Base-by-base conservation (phyloP, 1,284 basidiomycete species). In the Fomitopsis schrenkii region DNA sequence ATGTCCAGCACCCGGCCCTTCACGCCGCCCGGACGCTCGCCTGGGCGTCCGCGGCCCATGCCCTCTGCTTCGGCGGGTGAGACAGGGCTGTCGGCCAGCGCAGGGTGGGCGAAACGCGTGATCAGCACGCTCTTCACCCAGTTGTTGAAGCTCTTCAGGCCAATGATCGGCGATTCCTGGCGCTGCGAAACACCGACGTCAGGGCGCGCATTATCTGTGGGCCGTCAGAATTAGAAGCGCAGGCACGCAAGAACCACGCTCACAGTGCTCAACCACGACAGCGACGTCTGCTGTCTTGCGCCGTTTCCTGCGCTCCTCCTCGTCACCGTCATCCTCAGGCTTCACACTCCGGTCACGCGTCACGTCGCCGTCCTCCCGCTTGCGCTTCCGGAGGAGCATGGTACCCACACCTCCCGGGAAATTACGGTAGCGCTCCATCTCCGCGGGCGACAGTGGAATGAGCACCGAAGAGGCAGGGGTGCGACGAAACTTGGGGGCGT, bases 91-190 rank as follows among this genome's bases (percentile, higher is more conserved):
- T 72, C 74, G 62, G 76, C 72, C 30, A 90, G 78, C 40, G 77
- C 83, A 15, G 88, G 86, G 70, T 88, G 86, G 1, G 88, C 89
- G 72, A 94, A 97, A 58, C 89, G 90, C 8, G 90, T 90, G 69
- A 98, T 97, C 63, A 98, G 82, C 10, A 97, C 94, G 14, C 93
- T 94, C 76, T 98, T 98, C 69, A 98, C 89, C 96, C 97, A 99
- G 77, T 99, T 99, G 79, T 99, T 99, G 80, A 98, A 99, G 73
- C 87, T 93, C 75, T 97, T 96, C 60, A 99, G 83, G 26, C 95
- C 95, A 62, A 98, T 94, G 71, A 99, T 99, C 38, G 95, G 94
- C 6, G 95, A 98, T n/a, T 90, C 87, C 65, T 86, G 84, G 41
- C 97, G 90, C 65, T 91, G 87, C 9, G 87, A 80, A 35, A 94